Percentiles rank a stretch among this genome's conserved stretches.
These are phyloP conservation scores for Gaertneriomyces sp. DNA, from an alignment of 192 early-diverging fungal species.

Conservation along the genomic window DNA sequence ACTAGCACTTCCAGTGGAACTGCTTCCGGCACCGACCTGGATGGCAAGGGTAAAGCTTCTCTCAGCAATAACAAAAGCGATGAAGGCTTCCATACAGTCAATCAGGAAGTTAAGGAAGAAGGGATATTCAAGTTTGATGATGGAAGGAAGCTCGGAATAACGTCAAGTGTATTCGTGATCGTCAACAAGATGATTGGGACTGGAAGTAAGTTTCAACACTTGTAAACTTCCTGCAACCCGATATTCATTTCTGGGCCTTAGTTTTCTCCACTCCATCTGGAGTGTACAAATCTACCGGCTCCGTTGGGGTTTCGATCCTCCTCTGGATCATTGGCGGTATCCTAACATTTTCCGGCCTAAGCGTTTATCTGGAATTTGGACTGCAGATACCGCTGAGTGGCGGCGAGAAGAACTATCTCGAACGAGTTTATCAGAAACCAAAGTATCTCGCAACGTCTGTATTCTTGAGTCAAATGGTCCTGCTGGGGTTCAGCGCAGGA, in stretches of 20 bases:
- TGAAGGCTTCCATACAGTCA: too few species aligned
- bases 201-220: conserved; percentile 6
- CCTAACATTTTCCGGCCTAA: conserved; percentile 31
- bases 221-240: too few species aligned
- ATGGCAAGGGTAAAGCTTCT: too few species aligned
- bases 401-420: conserved; percentile 36
- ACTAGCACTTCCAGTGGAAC: too few species aligned
- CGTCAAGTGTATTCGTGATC: conserved; percentile 14
- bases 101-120: too few species aligned
- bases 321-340: conserved; percentile 41
- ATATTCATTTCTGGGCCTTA: too few species aligned
- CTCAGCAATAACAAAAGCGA: too few species aligned
- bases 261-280: too few species aligned
- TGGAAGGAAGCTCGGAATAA: conserved; percentile 1
- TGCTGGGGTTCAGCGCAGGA: conserved; percentile 4
- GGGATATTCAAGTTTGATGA: too few species aligned
- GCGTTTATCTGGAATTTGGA: conserved; percentile 25
- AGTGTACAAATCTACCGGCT: conserved; percentile 20
- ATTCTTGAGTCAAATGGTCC: conserved; percentile 5
- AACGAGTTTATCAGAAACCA: conserved; percentile 12
- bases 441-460: conserved; percentile 8
- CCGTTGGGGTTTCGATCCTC: conserved; percentile 39
- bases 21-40: too few species aligned
- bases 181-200: conserved; percentile 41
- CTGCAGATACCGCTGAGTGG: conserved; percentile 45